Base-by-base conservation (phyloP, 2,329 filamentous ascomycete genomes). In the Leptographium galeiforme region DNA sequence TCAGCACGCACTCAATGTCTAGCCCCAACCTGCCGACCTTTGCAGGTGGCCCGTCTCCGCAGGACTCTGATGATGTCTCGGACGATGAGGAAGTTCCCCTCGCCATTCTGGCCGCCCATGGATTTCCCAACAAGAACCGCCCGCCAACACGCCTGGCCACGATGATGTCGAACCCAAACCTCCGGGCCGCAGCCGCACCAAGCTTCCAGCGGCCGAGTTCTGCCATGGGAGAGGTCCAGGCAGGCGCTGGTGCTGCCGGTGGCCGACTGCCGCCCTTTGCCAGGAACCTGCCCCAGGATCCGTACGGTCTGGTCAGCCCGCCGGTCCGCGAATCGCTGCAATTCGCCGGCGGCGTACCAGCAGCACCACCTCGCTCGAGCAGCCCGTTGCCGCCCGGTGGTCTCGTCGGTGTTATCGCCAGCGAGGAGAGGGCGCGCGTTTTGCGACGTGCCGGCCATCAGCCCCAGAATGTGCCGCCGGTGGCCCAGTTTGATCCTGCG, bases 11-110 rank as follows among this genome's bases (percentile, higher is more conserved):
- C 38, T 80, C 79, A 6, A 72, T 76, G 61, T 87, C 83, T 64
- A 78, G 79, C 5, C 81, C 84, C 1, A 82, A 82, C 57, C 65
- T 86, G 19, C 64, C 68, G 4, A 68, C 63, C 53, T 63, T 66
- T 43, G 68, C 68, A 48, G 48, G 41, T 2, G 52, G 55, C 3
- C 64, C 64, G 8, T 68, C 62, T 18, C 70, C 61, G 48, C 70
- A 63, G 30, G 68, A 57, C 51, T 65, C 66, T 2, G 72, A 72
- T 0, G 75, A 77, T n/a, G 69, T 63, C 6, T 84, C 82, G 1
- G 85, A 89, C 40, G 87, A 95, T 60, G 89, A 95, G 55, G 89
- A 95, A 61, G 79, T 95, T 13, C 89, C 89, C 0, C 72, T 95
- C 43, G 89, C 84, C 13, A 93, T 95, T 59, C 72, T 95, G 19